Evolutionary conservation across 495 filamentous ascomycete species (phyloP).

Genomic region (Durotheca rogersii): DNA sequence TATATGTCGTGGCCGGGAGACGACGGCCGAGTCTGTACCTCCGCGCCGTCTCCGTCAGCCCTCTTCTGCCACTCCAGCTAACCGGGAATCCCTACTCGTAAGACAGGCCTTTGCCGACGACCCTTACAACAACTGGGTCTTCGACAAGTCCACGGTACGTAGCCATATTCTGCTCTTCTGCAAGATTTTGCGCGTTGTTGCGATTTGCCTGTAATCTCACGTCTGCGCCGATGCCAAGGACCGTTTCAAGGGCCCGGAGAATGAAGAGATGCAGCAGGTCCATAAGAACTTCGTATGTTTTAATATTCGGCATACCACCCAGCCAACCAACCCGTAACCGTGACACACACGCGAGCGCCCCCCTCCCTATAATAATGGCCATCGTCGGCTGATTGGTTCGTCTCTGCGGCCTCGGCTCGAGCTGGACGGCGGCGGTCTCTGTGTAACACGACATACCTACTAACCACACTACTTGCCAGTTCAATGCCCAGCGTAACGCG

Average conservation of each 20-base stretch:
- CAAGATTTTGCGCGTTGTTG: neutral
- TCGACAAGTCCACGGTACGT: slow-evolving; percentile 55
- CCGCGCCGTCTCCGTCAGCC: too few relatives aligned
- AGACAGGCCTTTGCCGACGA: slow-evolving; percentile 63
- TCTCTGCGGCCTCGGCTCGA: too few relatives aligned
- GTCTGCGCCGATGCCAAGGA: slow-evolving; percentile 9
- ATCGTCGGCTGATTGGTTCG: slow-evolving; percentile 7
- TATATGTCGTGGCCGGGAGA: too few relatives aligned
- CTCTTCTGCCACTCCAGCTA: slow-evolving; percentile 15
- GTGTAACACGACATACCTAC: too few relatives aligned
- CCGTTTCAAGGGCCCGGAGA: slow-evolving; percentile 21
- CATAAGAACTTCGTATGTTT: neutral
- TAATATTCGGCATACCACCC: too few relatives aligned
- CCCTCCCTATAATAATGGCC: neutral
- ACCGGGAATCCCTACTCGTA: slow-evolving; percentile 37
- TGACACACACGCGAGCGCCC: slow-evolving; percentile 2
- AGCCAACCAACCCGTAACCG: neutral
- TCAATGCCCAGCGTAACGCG: slow-evolving; percentile 58
- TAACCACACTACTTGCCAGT: slow-evolving; percentile 37
- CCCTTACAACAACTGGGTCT: slow-evolving; percentile 65
- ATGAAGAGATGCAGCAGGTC: slow-evolving; percentile 5
- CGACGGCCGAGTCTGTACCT: too few relatives aligned
- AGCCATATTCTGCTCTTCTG: slow-evolving; percentile 18
- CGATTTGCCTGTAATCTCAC: neutral
- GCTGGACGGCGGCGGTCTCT: too few relatives aligned